Conservation (phyloP, 768 basidiomycete genomes). For the Clitopilus passeckerianus region DNA sequence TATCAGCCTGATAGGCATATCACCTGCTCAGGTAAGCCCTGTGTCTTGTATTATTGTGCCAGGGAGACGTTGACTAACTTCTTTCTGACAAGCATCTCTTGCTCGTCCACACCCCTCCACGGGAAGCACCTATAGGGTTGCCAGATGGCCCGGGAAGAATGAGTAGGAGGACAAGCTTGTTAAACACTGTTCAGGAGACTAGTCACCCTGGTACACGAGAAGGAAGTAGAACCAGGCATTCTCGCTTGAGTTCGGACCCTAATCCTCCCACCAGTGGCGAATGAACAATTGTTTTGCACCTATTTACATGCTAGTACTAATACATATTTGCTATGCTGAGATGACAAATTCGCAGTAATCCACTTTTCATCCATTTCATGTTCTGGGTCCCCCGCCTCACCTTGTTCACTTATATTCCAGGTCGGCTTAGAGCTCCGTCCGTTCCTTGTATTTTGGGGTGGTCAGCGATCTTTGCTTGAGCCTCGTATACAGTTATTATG, state of each 20-base stretch:
- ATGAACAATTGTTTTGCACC: background rate
- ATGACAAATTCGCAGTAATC: background rate
- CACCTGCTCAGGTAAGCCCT: constrained; percentile 61
- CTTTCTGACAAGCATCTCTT: constrained; percentile 48
- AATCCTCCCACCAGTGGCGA: background rate
- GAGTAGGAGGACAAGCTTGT: constrained; percentile 36
- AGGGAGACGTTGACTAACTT: too few species aligned
- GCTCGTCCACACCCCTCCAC: constrained; percentile 61
- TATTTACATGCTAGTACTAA: background rate
- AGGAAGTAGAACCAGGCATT: background rate
- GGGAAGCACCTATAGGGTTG: constrained; percentile 29
- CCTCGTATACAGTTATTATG: constrained; percentile 82
- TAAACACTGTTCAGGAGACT: constrained; percentile 23
- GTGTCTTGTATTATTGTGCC: too few species aligned
- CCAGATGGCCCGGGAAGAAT: constrained; percentile 23
- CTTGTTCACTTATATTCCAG: background rate
- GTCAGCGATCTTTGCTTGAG: constrained; percentile 83
- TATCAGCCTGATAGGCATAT: constrained; percentile 62
- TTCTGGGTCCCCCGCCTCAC: background rate
- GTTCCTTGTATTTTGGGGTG: constrained; percentile 85
- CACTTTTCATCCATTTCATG: too few species aligned
- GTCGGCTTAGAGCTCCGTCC: constrained; percentile 45
- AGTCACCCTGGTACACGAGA: constrained; percentile 11
- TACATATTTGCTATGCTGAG: background rate
- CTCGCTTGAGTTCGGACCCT: background rate